These are phyloP conservation scores for Auricularia sp. DNA, from an alignment of 768 basidiomycete genomes.

Conservation along the genomic window DNA sequence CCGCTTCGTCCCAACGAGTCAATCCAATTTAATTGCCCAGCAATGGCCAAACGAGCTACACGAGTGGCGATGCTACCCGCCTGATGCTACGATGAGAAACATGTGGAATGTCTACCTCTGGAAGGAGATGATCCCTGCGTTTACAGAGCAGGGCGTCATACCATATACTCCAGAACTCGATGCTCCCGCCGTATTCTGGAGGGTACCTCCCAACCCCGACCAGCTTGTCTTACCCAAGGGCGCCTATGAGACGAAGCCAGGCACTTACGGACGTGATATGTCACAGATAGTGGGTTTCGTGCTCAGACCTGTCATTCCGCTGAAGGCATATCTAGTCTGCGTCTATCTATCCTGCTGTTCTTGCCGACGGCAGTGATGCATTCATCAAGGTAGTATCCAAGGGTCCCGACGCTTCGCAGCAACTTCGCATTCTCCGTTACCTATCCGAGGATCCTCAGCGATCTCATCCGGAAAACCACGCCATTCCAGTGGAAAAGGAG, in stretches of 20 bases:
- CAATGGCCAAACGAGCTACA: background rate
- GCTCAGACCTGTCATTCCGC: background rate
- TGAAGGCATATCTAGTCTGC: background rate
- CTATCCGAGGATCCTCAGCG: background rate
- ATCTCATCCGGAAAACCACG: background rate
- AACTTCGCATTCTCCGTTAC: background rate
- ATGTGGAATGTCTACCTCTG: background rate
- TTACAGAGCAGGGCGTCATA: background rate
- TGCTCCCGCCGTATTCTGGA: background rate
- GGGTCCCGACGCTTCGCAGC: background rate
- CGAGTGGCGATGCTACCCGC: background rate
- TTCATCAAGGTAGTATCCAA: background rate
- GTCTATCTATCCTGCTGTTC: background rate
- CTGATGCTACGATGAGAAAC: background rate
- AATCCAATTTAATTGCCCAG: background rate
- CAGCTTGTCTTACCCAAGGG: background rate
- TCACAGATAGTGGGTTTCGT: background rate
- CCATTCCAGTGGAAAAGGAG: background rate
- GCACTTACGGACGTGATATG: background rate
- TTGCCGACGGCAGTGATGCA: background rate
- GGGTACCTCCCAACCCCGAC: background rate
- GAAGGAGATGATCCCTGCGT: background rate
- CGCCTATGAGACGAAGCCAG: background rate
- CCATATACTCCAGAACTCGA: background rate
- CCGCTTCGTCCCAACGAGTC: too few relatives aligned